These are phyloP conservation scores for Paramecium primaurelia DNA, from an alignment of 73 alveolate genomes.

Conservation along the genomic window DNA sequence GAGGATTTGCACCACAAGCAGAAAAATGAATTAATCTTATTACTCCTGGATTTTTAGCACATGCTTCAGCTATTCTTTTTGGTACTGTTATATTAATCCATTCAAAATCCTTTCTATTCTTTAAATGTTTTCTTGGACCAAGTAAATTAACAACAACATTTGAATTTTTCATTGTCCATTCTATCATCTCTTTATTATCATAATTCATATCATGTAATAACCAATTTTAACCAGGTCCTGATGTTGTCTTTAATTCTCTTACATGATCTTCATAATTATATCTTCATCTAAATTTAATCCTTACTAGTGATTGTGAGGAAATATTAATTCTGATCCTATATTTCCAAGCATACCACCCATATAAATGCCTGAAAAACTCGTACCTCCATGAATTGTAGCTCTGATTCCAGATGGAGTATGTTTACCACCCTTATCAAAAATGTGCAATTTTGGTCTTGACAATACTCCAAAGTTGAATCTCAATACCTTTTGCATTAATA, in stretches of 20 bases:
- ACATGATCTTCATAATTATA: constrained; percentile 51
- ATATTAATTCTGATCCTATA: constrained; percentile 58
- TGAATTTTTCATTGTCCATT: constrained; percentile 55
- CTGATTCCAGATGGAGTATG: constrained; percentile 55
- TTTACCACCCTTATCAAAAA: constrained; percentile 53
- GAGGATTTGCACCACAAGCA: constrained; percentile 67
- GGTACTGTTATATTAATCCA: constrained; percentile 64
- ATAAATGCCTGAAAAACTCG: constrained; percentile 55
- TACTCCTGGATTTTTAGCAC: constrained; percentile 67
- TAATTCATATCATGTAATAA: constrained; percentile 50
- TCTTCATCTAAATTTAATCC: background rate
- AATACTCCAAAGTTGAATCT: constrained; percentile 1
- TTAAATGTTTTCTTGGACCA: constrained; percentile 57
- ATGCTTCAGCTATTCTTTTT: constrained; percentile 65
- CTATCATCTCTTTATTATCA: constrained; percentile 64
- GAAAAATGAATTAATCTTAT: constrained; percentile 69
- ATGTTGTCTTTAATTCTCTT: constrained; percentile 50
- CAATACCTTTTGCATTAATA: background rate
- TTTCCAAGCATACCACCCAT: constrained; percentile 58
- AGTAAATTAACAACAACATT: constrained; percentile 68
- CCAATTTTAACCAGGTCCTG: constrained; percentile 47
- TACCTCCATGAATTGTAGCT: constrained; percentile 62
- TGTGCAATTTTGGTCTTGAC: constrained; percentile 37
- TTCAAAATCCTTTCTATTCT: constrained; percentile 51
- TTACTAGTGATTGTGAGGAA: constrained; percentile 58